Evolutionary conservation across 116 monocot genomes (phyloP).

Genomic region (Dioscorea cayenensis): DNA sequence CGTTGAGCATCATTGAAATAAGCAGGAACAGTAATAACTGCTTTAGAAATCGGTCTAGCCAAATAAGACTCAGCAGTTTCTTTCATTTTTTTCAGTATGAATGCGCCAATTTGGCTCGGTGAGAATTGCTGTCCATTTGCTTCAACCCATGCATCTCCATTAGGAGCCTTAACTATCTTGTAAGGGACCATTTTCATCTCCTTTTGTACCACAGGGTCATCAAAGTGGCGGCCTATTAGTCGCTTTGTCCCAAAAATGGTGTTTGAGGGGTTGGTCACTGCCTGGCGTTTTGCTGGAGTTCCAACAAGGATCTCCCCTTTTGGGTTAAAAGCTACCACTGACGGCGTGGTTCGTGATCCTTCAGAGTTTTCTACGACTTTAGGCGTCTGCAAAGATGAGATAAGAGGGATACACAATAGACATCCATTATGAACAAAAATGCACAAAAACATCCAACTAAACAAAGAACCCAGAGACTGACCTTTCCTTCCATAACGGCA

Average conservation of each 20-base stretch:
- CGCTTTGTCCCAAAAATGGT: conserved; percentile 14
- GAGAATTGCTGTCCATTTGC: conserved; percentile 19
- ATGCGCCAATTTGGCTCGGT: conserved; percentile 17
- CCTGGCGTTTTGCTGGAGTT: conserved; percentile 10
- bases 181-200: conserved; percentile 14
- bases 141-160: conserved; percentile 24
- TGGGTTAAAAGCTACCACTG: conserved; percentile 7
- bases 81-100: conserved; percentile 19
- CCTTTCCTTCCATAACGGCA: conserved; percentile 35
- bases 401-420: not conserved
- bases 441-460: not conserved
- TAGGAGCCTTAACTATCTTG: conserved; percentile 7
- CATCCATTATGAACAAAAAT: not conserved
- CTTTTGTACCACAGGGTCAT: conserved; percentile 11
- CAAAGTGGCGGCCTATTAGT: conserved; percentile 6
- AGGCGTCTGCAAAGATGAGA: conserved; percentile 1
- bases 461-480: not conserved
- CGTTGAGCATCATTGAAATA: conserved; percentile 26
- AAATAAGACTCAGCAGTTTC: conserved; percentile 19
- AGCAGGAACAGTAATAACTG: conserved; percentile 22
- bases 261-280: conserved; percentile 6
- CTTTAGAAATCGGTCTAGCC: conserved; percentile 11
- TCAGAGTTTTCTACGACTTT: conserved; percentile 13
- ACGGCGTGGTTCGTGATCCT: conserved; percentile 8
- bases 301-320: conserved; percentile 12